Evolutionary conservation across 164 flowering plant genomes (phyloP).

Genomic region (Berberis thunbergii): DNA sequence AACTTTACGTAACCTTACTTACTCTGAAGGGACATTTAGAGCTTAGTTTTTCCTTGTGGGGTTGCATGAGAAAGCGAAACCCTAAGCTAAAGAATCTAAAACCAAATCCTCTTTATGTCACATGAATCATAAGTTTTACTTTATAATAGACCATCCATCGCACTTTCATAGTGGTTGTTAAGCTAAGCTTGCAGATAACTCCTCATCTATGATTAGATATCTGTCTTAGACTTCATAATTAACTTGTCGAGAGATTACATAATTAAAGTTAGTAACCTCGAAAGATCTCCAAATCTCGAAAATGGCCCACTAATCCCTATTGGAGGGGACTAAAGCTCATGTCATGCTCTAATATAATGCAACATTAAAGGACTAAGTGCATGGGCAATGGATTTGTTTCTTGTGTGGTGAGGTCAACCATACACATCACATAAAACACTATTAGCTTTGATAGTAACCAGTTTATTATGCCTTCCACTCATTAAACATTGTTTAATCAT

Average conservation of each 20-base stretch:
- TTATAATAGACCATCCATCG: neutral
- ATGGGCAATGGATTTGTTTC: conserved; percentile 5
- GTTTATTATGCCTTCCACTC: conserved; percentile 2
- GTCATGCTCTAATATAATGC: conserved; percentile 5
- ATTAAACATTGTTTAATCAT: conserved; percentile 1
- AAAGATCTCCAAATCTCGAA: conserved; percentile 1
- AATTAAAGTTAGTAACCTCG: neutral
- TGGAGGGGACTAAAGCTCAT: conserved; percentile 2
- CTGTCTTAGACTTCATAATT: conserved; percentile 5
- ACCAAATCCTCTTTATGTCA: neutral
- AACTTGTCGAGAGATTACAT: neutral
- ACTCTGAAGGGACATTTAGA: neutral
- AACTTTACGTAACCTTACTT: neutral
- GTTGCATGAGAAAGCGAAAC: neutral
- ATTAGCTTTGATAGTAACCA: conserved; percentile 1
- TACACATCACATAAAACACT: conserved; percentile 1
- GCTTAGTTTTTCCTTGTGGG: neutral
- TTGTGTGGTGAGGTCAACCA: conserved; percentile 7
- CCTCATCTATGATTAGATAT: conserved; percentile 7
- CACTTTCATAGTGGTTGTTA: conserved; percentile 7
- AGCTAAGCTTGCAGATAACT: conserved; percentile 8
- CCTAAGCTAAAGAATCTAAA: neutral
- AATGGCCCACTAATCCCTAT: conserved; percentile 4
- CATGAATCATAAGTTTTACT: conserved; percentile 1
- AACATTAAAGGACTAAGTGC: conserved; percentile 5